These are phyloP conservation scores for Corylus americana DNA, from an alignment of 306 rosid species.

Conservation along the genomic window DNA sequence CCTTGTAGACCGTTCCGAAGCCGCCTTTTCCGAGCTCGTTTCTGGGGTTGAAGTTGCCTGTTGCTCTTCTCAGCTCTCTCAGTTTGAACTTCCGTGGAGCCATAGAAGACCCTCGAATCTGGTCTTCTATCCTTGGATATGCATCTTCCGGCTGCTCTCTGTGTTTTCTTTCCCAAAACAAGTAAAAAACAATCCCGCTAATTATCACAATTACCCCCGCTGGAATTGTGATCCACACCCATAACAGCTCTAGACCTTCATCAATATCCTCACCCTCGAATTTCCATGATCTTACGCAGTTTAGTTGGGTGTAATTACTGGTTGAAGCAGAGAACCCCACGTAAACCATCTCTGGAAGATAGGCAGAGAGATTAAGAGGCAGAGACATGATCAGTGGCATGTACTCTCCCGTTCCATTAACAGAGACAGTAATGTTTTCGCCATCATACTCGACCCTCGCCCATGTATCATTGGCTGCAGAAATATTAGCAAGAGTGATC, in stretches of 20 bases:
- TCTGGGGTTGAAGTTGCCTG: constrained; percentile 53
- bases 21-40: constrained; percentile 80
- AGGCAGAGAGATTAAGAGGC: constrained; percentile 40
- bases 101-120: constrained; percentile 52
- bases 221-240: constrained; percentile 51
- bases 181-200: constrained; percentile 26
- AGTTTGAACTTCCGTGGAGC: constrained; percentile 55
- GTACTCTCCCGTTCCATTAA: background rate
- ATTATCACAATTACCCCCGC: background rate
- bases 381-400: constrained; percentile 14
- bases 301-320: constrained; percentile 45
- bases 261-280: constrained; percentile 29
- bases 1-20: constrained; percentile 74
- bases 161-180: constrained; percentile 24
- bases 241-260: constrained; percentile 23
- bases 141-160: constrained; percentile 40
- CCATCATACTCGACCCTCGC: constrained; percentile 37
- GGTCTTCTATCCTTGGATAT: constrained; percentile 55
- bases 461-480: background rate
- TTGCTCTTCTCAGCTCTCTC: constrained; percentile 51
- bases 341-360: constrained; percentile 43
- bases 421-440: constrained; percentile 30
- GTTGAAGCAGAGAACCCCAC: constrained; percentile 83
- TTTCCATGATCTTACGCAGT: constrained; percentile 60
- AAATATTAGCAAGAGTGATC: constrained; percentile 10